phyloP scores from a whole-genome alignment of 2,329 filamentous ascomycete genomes.

The Conoideocrella luteorostrata region DNA sequence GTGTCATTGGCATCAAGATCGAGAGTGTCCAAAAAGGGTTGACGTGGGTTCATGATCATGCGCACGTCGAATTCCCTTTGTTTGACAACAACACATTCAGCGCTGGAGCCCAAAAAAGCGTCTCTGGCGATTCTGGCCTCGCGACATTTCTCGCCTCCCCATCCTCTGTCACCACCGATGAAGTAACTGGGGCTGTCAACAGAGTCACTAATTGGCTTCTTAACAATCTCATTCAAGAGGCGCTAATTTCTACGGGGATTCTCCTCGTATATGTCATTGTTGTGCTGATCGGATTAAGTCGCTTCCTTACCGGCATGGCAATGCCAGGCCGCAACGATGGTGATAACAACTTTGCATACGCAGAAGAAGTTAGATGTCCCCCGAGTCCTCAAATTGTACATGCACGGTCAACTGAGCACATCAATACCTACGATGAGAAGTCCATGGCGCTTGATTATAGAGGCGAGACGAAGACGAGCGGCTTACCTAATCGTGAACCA shows the following conservation, averaged over 20 bases:
- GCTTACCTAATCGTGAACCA: too few species aligned
- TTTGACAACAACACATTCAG: slow-evolving; percentile 80
- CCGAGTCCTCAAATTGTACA: background rate
- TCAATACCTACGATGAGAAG: too few species aligned
- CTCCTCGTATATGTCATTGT: slow-evolving; percentile 73
- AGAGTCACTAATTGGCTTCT: slow-evolving; percentile 63
- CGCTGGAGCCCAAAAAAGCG: slow-evolving; percentile 59
- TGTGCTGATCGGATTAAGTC: slow-evolving; percentile 64
- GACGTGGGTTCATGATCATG: slow-evolving; percentile 89
- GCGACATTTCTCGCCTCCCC: slow-evolving; percentile 73
- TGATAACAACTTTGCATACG: slow-evolving; percentile 48
- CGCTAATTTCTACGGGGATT: slow-evolving; percentile 69
- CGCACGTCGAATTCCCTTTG: slow-evolving; percentile 72
- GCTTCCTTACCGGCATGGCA: slow-evolving; percentile 57
- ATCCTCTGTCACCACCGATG: slow-evolving; percentile 66
- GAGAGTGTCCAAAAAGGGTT: slow-evolving; percentile 77
- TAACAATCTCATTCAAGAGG: slow-evolving; percentile 65
- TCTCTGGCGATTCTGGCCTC: slow-evolving; percentile 52
- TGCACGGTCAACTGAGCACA: too few species aligned
- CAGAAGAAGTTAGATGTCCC: slow-evolving; percentile 22
- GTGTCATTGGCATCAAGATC: slow-evolving; percentile 83
- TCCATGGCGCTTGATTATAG: too few species aligned
- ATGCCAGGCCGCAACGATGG: slow-evolving; percentile 45
- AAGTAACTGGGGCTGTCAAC: slow-evolving; percentile 69
- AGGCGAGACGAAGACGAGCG: too few species aligned